These are phyloP conservation scores for Solanum clarkiae DNA, from an alignment of 257 asterid genomes.

Conservation along the genomic window DNA sequence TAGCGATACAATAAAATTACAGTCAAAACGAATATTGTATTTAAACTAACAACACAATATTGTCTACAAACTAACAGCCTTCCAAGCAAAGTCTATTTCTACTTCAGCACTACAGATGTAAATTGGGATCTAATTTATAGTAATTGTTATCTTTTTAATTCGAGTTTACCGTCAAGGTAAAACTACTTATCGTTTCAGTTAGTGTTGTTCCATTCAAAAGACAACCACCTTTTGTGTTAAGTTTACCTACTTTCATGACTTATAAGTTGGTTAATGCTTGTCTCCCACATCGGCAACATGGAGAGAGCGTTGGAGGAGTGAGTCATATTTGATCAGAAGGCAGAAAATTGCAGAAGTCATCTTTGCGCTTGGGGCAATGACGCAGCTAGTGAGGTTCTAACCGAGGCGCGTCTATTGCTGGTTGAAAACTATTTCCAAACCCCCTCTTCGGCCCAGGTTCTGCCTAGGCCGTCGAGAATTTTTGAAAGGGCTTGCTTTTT, in stretches of 20 bases:
- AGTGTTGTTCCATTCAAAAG: not conserved
- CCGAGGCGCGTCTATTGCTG: constrained; percentile 12
- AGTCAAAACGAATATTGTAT: not conserved
- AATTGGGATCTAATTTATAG: not conserved
- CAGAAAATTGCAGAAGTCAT: rapidly evolving
- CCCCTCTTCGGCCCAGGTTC: not conserved
- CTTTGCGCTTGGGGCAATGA: constrained; percentile 13
- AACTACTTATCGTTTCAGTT: not conserved
- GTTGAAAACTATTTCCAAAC: constrained; percentile 12
- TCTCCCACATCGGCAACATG: not conserved
- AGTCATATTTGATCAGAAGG: not conserved
- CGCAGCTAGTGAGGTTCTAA: constrained; percentile 7
- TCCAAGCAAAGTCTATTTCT: not conserved
- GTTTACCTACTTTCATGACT: not conserved
- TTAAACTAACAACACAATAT: not conserved
- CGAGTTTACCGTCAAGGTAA: not conserved
- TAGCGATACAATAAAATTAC: not conserved
- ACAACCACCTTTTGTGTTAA: not conserved
- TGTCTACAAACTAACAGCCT: not conserved
- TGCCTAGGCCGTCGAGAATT: not conserved
- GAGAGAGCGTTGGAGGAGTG: not conserved
- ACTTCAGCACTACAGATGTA: not conserved
- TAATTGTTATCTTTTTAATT: not conserved
- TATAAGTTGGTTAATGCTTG: not conserved
- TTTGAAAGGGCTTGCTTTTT: not conserved